phyloP scores from a whole-genome alignment of 2,329 filamentous ascomycete genomes.

The Colletotrichum musicola region DNA sequence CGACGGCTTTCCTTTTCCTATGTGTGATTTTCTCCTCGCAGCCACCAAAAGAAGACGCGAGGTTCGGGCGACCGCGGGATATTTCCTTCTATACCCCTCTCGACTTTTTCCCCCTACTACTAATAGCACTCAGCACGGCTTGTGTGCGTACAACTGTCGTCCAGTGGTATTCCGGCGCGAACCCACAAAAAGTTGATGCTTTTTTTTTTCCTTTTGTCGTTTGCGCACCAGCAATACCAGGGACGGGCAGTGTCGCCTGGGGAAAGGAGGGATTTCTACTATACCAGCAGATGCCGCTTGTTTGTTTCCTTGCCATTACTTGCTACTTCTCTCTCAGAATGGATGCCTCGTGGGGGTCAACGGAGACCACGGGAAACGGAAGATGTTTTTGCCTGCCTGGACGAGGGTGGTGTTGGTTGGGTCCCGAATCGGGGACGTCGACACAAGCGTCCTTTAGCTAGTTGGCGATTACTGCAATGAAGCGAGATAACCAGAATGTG shows the following conservation, averaged over 20 bases:
- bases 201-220: slow-evolving; percentile 1
- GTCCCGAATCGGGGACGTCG: too few relatives aligned
- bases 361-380: too few relatives aligned
- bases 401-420: too few relatives aligned
- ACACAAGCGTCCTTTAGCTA: too few relatives aligned
- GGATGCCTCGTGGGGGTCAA: too few relatives aligned
- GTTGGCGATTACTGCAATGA: too few relatives aligned
- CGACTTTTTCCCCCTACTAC: slow-evolving; percentile 6
- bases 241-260: neutral
- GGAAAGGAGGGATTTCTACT: neutral
- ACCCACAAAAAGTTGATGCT: neutral
- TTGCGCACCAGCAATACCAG: neutral
- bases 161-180: slow-evolving; percentile 3
- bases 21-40: slow-evolving; percentile 3
- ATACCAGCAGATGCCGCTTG: neutral
- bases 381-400: too few relatives aligned
- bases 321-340: neutral
- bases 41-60: slow-evolving; percentile 10
- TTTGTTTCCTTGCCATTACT: neutral
- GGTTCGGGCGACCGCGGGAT: slow-evolving; percentile 21
- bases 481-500: too few relatives aligned
- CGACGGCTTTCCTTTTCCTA: slow-evolving; percentile 22
- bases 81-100: slow-evolving; percentile 28
- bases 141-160: slow-evolving; percentile 7
- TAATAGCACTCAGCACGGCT: slow-evolving; percentile 11